Base-by-base conservation (phyloP, 805 yeast species). In the Ogataea pilisensis region DNA sequence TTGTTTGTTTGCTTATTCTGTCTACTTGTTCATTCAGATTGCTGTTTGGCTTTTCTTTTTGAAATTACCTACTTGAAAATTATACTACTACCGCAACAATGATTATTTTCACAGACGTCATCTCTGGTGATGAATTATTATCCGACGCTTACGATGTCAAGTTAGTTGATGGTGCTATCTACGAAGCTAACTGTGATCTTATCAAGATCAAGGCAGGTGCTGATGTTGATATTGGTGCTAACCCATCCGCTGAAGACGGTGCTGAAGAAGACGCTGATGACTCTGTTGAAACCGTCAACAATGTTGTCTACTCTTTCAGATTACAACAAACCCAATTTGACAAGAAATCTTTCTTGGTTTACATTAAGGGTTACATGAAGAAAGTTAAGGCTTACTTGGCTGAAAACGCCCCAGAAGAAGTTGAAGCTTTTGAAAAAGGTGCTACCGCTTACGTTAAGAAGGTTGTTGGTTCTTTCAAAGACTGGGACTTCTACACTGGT, bases 331-430 rank as follows among this genome's bases (percentile, higher is more conserved):
- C 99, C 51, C 78, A 75, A 51, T 93, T 93, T 68, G 99, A 93
- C 88, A 93, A 93, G 83, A 93, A 93, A 78, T 87, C 97, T 45
- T 93, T 82, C 85, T 69, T 91, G 70, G 77, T 89, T 60, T 93
- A 91, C 87, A 85, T 93, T 76, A 93, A 93, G 81, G 95, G 93
- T 63, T 93, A 93, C 95, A 91, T 93, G 98, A 93, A 93, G 85
- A 74, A 73, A 60, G 80, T 93, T 72, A 91, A 91, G 85, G 84
- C 87, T 58, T 72, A 86, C 70, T 81, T 93, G 64, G 84, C 86
- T 65, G 97, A 90, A 80, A 57, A 75, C 56, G 70, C 79, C 74
- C 98, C 99, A 65, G 98, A 91, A 37, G 76, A 75, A 62, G 80
- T 93, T 60, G 82, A 84, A 64, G 72, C 69, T 55, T 93, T 93